Evolutionary conservation across 495 filamentous ascomycete species (phyloP), one percentile per base, ranked within the genome.

Genomic region (Eremomyces bilateralis): DNA sequence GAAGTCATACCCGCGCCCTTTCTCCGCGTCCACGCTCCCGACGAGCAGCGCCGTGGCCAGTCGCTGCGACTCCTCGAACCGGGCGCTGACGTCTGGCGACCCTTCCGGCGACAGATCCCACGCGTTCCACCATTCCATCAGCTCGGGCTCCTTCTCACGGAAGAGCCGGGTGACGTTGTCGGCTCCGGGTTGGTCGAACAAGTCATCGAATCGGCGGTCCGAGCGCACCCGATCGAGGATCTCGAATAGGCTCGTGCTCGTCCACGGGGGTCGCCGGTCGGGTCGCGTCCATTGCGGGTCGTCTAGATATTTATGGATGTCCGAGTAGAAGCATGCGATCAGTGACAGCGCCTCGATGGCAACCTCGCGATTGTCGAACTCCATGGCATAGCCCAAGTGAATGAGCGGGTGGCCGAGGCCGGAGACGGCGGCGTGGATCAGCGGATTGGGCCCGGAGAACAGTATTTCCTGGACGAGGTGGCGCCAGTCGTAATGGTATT

Each of bases 101-200:
- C 75, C 71, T 33, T 78, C 48, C 12, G 52, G 39, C 28, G 6
- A 6, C n/a, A 84, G 60, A 15, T 62, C 61, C 79, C 80, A 85
- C 11, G 77, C 70, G 42, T 90, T 85, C 80, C 80, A 94, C 57
- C 91, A 77, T 33, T 83, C 71, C 22, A 92, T 53, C 3, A 88
- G 53, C 0, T 65, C 59, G n/a, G 60, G 55, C 50, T 85, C 79
- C 35, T 70, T 67, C 30, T 71, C 55, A n/a, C 60, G 44, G 46
- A 91, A 76, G 4, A 92, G 55, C 4, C 54, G 52, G 3, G 65
- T 58, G 25, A 88, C 63, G 46, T 88, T 82, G 25, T 65, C 52
- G 34, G 61, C 54, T 8, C 69, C 74, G 3, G 63, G 60, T 3
- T 60, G 50, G 3, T 56, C 40, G 51, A 80, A 76, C 15, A 80